A percentile compares a stretch with the other conserved stretches of the same genome.
These are phyloP conservation scores for Mycosphaerella sp. DNA, from an alignment of 2,329 filamentous ascomycete species.

Conservation along the genomic window DNA sequence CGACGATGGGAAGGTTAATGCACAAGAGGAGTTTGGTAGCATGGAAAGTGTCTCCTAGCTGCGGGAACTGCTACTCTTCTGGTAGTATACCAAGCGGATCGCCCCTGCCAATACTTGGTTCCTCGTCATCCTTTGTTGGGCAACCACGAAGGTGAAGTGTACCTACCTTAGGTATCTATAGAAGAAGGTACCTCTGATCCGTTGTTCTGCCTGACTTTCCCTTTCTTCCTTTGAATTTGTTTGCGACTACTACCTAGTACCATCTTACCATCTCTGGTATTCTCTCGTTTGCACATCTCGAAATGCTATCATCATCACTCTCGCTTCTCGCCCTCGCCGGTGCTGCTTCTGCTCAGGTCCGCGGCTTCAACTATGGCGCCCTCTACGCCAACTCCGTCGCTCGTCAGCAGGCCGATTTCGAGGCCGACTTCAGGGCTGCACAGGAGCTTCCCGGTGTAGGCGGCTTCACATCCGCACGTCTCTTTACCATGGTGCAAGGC, in stretches of 20 bases:
- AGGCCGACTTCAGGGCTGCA: conserved; percentile 62
- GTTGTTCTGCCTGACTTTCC: background rate
- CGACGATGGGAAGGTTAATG: conserved; percentile 5
- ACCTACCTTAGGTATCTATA: too few species aligned
- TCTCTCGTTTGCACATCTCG: background rate
- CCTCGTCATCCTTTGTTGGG: conserved; percentile 5
- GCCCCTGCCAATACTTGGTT: conserved; percentile 8
- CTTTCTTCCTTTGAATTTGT: background rate
- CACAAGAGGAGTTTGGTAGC: background rate
- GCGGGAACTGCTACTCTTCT: conserved; percentile 9
- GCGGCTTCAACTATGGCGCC: conserved; percentile 70
- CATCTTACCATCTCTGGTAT: background rate
- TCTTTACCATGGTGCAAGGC: conserved; percentile 58
- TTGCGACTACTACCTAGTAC: background rate
- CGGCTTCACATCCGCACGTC: conserved; percentile 37
- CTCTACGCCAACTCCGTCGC: conserved; percentile 53
- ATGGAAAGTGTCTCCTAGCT: background rate
- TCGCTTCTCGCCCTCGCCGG: conserved; percentile 27
- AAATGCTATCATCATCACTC: conserved; percentile 8
- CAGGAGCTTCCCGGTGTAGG: conserved; percentile 55
- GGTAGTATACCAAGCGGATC: conserved; percentile 5
- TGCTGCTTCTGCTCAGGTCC: conserved; percentile 36
- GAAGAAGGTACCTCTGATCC: too few species aligned
- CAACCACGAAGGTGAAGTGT: background rate
- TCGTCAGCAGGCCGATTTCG: conserved; percentile 60